These are phyloP conservation scores for Exophiala spinifera DNA, from an alignment of 2,329 filamentous ascomycete species.

Conservation along the genomic window DNA sequence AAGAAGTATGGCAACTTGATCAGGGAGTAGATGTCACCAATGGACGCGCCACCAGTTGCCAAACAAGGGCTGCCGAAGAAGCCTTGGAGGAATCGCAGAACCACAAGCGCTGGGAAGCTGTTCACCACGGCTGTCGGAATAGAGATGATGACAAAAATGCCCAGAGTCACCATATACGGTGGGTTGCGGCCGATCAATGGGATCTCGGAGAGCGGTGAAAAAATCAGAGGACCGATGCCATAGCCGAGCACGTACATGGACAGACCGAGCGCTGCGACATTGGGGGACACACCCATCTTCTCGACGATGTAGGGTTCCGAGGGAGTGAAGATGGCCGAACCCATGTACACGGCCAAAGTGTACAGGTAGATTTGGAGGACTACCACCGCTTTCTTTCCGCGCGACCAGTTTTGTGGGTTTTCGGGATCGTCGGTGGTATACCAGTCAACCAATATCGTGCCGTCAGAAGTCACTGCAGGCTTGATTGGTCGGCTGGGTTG, in stretches of 20 bases:
- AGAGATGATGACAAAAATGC: slow-evolving; percentile 65
- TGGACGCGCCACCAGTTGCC: slow-evolving; percentile 53
- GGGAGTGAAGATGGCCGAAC: slow-evolving; percentile 28
- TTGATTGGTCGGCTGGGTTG: slow-evolving; percentile 22
- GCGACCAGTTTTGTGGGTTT: slow-evolving; percentile 32
- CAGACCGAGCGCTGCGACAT: slow-evolving; percentile 24
- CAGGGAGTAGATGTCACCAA: slow-evolving; percentile 51
- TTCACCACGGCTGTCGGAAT: slow-evolving; percentile 62
- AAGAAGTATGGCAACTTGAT: slow-evolving; percentile 57
- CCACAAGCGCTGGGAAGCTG: slow-evolving; percentile 62
- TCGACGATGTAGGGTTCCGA: slow-evolving; percentile 23
- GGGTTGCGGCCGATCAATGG: slow-evolving; percentile 65
- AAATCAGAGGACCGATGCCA: slow-evolving; percentile 36
- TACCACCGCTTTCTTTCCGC: slow-evolving; percentile 25
- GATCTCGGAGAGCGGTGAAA: slow-evolving; percentile 65
- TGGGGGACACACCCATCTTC: slow-evolving; percentile 20
- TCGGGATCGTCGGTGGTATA: slow-evolving; percentile 30
- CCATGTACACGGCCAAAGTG: slow-evolving; percentile 30
- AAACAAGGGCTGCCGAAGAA: slow-evolving; percentile 67
- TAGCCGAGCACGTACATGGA: slow-evolving; percentile 31
- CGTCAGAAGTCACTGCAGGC: slow-evolving; percentile 23
- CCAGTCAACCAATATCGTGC: slow-evolving; percentile 27
- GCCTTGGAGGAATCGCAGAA: slow-evolving; percentile 62
- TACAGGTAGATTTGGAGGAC: slow-evolving; percentile 30
- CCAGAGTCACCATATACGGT: slow-evolving; percentile 65